These are phyloP conservation scores for Choanephora cucurbitarum DNA, from an alignment of 371 early-diverging fungal species.

Conservation along the genomic window DNA sequence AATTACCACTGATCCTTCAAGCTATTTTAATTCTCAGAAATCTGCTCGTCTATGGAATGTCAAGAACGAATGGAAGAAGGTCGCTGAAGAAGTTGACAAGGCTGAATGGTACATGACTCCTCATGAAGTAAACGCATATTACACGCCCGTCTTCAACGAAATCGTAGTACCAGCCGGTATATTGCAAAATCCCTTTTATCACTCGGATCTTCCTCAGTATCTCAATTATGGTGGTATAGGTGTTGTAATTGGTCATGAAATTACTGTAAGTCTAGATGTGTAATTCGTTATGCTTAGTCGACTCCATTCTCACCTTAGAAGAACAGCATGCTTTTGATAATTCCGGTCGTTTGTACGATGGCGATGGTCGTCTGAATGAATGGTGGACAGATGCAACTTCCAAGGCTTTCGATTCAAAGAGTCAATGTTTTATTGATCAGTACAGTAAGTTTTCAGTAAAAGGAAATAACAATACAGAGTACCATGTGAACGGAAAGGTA, in stretches of 20 bases:
- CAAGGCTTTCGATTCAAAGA: slow-evolving; percentile 47
- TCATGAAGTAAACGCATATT: slow-evolving; percentile 66
- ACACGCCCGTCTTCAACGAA: slow-evolving; percentile 51
- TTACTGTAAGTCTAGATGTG: slow-evolving; percentile 43
- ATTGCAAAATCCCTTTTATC: slow-evolving; percentile 51
- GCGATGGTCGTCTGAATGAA: slow-evolving; percentile 36
- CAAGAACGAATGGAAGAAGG: slow-evolving; percentile 25
- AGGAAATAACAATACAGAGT: slow-evolving; percentile 23
- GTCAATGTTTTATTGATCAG: slow-evolving; percentile 69
- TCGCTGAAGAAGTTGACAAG: slow-evolving; percentile 49
- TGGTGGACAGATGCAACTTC: slow-evolving; percentile 71
- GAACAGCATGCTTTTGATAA: slow-evolving; percentile 53
- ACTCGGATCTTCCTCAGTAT: slow-evolving; percentile 46
- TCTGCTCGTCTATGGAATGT: slow-evolving; percentile 27
- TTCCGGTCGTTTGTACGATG: slow-evolving; percentile 58
- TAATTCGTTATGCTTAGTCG: neutral
- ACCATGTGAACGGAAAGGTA: slow-evolving; percentile 55
- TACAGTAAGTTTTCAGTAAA: slow-evolving; percentile 52
- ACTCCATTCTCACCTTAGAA: neutral
- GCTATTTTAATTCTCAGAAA: slow-evolving; percentile 51
- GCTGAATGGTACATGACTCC: slow-evolving; percentile 58
- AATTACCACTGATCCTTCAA: slow-evolving; percentile 24
- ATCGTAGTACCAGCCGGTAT: slow-evolving; percentile 68
- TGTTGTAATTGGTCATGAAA: slow-evolving; percentile 62
- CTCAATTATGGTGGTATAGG: slow-evolving; percentile 66